A percentile compares a stretch with the other conserved stretches of the same genome.
Conservation (phyloP, 495 filamentous ascomycete genomes). For the Aspergillus incahuasiensis region DNA sequence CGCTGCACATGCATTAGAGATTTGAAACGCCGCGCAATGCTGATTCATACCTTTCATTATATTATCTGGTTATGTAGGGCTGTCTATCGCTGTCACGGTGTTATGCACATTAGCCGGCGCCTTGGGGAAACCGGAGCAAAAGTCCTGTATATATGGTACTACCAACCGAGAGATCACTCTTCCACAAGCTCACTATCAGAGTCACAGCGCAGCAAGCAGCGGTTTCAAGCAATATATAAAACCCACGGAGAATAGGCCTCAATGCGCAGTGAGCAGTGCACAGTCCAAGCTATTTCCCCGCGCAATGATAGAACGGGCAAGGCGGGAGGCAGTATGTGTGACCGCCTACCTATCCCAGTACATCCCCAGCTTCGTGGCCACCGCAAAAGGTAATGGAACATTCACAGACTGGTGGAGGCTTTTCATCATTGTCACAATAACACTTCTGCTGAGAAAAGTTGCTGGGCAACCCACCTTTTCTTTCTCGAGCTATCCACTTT, state of each 20-base stretch:
- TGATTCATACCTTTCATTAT: constrained; percentile 19
- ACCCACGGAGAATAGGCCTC: background rate
- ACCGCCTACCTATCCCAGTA: constrained; percentile 28
- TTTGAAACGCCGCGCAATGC: background rate
- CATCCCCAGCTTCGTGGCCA: constrained; percentile 26
- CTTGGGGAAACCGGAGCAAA: background rate
- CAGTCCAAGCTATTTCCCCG: constrained; percentile 2
- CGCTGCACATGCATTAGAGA: constrained; percentile 45
- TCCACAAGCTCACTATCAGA: background rate
- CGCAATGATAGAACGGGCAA: background rate
- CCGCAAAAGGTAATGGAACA: constrained; percentile 20
- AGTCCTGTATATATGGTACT: background rate
- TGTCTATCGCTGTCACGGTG: background rate
- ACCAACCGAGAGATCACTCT: background rate
- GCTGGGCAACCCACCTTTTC: constrained; percentile 7
- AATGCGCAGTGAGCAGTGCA: too few relatives aligned
- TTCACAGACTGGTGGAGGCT: constrained; percentile 8
- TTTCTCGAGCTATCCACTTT: background rate
- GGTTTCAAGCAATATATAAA: background rate
- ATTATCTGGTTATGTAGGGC: background rate
- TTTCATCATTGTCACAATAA: constrained; percentile 4
- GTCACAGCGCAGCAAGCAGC: background rate
- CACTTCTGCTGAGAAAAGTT: constrained; percentile 12
- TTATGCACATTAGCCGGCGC: background rate
- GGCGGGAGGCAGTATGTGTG: background rate